A percentile compares a stretch with the other conserved stretches of the same genome.
These are phyloP conservation scores for Xylaria intraflava DNA, from an alignment of 495 filamentous ascomycete species.

Conservation along the genomic window DNA sequence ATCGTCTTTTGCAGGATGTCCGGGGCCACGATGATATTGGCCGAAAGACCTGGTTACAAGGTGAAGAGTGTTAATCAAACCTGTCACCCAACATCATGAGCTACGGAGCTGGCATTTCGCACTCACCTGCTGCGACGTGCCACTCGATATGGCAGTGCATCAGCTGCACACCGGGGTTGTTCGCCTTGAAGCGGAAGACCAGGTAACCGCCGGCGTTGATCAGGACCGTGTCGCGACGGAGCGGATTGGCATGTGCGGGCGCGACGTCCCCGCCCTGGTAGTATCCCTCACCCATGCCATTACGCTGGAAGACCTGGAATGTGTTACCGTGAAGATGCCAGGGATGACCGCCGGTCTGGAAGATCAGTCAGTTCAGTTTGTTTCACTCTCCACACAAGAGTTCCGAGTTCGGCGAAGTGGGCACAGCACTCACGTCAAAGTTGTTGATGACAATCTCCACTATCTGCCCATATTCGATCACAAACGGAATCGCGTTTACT, in stretches of 20 bases:
- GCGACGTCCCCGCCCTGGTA: conserved; percentile 28
- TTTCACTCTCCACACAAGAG: too few species aligned
- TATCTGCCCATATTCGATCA: conserved; percentile 57
- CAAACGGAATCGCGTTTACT: conserved; percentile 23
- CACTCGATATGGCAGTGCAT: conserved; percentile 82
- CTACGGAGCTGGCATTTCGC: conserved; percentile 19
- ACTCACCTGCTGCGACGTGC: conserved; percentile 59
- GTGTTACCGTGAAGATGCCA: conserved; percentile 64
- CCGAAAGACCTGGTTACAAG: conserved; percentile 56
- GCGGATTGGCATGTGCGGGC: conserved; percentile 38
- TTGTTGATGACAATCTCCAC: conserved; percentile 82
- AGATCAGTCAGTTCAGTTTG: conserved; percentile 50
- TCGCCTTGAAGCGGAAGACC: conserved; percentile 51
- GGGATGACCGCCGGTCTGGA: conserved; percentile 42
- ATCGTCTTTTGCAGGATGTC: conserved; percentile 52
- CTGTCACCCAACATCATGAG: too few species aligned
- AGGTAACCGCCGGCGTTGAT: conserved; percentile 49
- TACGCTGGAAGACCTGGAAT: conserved; percentile 63
- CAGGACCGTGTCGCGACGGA: conserved; percentile 50
- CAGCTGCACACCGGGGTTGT: conserved; percentile 75
- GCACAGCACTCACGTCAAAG: conserved; percentile 36
- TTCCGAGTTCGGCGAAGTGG: too few species aligned
- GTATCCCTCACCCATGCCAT: conserved; percentile 28
- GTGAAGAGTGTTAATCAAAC: neutral
- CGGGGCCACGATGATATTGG: conserved; percentile 65